Base-by-base conservation (phyloP, 306 rosid species). In the Cicer chorassanicum region DNA sequence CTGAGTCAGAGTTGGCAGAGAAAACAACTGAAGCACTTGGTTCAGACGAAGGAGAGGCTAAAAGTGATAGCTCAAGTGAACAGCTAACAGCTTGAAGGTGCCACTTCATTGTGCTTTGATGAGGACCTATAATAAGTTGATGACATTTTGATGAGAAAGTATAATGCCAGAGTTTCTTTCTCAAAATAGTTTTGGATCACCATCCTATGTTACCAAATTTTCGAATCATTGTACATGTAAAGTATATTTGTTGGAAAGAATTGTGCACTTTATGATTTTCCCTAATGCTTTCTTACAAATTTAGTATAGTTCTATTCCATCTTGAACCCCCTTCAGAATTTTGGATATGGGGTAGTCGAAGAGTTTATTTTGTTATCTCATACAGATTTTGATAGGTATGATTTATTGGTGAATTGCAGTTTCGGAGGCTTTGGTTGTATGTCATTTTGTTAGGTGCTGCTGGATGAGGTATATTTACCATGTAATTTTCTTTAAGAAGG, bases 81-180 rank as follows among this genome's bases (percentile, higher is more conserved):
- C 80, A 70, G 84, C 64, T 80, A 60, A 77, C 69, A 9, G 84
- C 82, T 57, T 83, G 78, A 84, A 73, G 45, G 42, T 77, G 70
- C 61, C 42, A 70, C 36, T 16, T 46, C 53, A 10, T 68, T 66
- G 50, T 40, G 48, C 56, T 48, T 50, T 6, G 59, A 42, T 38
- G 68, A 18, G 21, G 72, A 71, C 57, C 64, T 67, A 15, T 74
- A 51, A 69, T 81, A 53, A 80, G 49, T n/a, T 42, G 40, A 16
- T 73, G 75, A 19, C 36, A 36, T 73, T 16, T 53, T 4, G 49
- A 67, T 13, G 61, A 57, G 54, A 69, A 71, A 73, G 73, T 75
- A 36, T 46, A 49, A 53, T 72, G 14, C 29, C 48, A 34, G 65
- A 43, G 46, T 70, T 62, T 65, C 62, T 70, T 41, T 56, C 12